Percentiles rank a stretch among this genome's conserved stretches.
These are phyloP conservation scores for Chlorella sp. DNA, from an alignment of 139 green algal species.

Conservation along the genomic window DNA sequence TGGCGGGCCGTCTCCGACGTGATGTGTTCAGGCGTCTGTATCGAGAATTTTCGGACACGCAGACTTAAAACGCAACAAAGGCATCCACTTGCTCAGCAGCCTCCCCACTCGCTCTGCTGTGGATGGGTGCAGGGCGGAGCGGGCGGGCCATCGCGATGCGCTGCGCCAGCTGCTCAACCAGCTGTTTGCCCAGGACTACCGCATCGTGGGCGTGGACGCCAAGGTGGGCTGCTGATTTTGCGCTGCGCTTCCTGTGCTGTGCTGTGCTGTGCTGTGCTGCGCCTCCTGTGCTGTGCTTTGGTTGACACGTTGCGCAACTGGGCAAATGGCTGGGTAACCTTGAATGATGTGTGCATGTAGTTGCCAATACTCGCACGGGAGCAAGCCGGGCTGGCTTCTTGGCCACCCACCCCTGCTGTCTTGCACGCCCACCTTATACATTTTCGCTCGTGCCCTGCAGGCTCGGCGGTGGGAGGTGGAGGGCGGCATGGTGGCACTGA, in stretches of 20 bases:
- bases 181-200: constrained; percentile 31
- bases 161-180: constrained; percentile 18
- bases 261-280: background rate
- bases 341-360: background rate
- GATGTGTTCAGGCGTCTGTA: no score
- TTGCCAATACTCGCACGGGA: background rate
- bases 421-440: background rate
- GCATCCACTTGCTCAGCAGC: no score
- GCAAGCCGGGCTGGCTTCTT: background rate
- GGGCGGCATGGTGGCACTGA: constrained; percentile 38
- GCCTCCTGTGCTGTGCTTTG: no score
- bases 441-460: background rate
- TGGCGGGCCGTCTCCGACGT: no score
- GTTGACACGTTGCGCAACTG: no score
- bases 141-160: background rate
- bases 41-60: no score
- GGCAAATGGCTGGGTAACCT: background rate
- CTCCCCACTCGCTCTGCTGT: background rate
- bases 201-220: constrained; percentile 33
- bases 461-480: background rate
- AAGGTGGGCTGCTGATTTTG: constrained; percentile 13
- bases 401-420: background rate
- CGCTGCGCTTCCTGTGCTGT: background rate
- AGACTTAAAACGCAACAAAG: no score
- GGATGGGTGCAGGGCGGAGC: constrained; percentile 19